These are phyloP conservation scores for Acanthamoeba sp. DNA, from an alignment of 208 protist genomes.

Conservation along the genomic window DNA sequence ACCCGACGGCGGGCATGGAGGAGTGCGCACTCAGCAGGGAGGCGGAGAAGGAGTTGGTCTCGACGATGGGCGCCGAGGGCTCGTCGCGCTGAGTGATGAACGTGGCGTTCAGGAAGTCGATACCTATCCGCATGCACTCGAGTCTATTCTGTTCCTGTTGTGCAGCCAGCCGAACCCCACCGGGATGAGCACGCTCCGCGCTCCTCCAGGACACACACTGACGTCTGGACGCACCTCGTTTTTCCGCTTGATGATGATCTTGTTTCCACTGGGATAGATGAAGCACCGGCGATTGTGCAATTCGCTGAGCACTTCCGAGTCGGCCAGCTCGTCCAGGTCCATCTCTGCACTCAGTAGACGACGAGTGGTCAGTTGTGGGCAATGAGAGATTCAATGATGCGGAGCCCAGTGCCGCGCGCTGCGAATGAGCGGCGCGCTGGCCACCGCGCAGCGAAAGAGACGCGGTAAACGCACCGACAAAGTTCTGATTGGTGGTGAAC, in stretches of 20 bases:
- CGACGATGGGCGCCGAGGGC: background rate
- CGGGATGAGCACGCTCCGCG: too few species aligned
- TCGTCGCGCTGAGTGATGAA: slow-evolving; percentile 35
- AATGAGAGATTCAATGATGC: too few species aligned
- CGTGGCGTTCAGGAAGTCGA: slow-evolving; percentile 22
- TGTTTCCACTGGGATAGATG: slow-evolving; percentile 59
- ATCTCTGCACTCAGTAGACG: background rate
- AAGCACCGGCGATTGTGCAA: background rate
- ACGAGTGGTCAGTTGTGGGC: too few species aligned
- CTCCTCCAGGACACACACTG: background rate
- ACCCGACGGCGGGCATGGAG: background rate
- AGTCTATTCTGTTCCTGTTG: background rate
- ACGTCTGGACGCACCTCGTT: background rate
- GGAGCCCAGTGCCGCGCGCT: background rate
- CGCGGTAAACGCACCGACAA: background rate
- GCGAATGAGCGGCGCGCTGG: background rate
- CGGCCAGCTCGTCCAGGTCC: slow-evolving; percentile 12
- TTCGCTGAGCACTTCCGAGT: slow-evolving; percentile 44
- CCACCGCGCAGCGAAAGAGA: background rate
- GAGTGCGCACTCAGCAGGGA: background rate
- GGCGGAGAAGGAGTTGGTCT: background rate
- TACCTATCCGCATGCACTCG: background rate
- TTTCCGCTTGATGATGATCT: slow-evolving; percentile 55
- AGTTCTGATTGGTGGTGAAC: slow-evolving; percentile 69
- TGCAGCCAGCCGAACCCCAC: background rate